These are phyloP conservation scores for Tuber melanosporum DNA, from an alignment of 495 filamentous ascomycete genomes.

Conservation along the genomic window DNA sequence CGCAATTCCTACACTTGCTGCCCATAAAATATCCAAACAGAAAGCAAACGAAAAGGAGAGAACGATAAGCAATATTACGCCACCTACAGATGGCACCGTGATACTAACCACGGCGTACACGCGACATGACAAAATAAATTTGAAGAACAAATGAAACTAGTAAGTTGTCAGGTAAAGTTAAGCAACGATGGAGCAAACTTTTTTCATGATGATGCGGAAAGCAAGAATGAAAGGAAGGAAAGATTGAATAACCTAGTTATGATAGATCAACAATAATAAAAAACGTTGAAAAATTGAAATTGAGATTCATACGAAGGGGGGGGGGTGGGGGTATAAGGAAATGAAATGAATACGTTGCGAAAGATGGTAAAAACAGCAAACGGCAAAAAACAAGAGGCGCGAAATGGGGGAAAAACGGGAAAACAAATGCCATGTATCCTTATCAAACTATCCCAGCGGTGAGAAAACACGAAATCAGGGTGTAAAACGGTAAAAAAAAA, in stretches of 20 bases:
- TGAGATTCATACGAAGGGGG: neutral
- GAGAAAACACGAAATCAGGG: neutral
- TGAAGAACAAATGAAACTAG: neutral
- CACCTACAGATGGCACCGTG: neutral
- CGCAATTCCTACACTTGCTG: neutral
- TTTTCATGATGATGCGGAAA: neutral
- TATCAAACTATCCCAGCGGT: neutral
- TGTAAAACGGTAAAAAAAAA: neutral
- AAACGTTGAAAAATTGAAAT: constrained; percentile 4
- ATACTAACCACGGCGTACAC: neutral
- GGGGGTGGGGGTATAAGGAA: neutral
- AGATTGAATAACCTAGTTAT: constrained; percentile 3
- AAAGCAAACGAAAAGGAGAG: neutral
- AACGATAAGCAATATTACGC: neutral
- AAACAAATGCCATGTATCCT: neutral
- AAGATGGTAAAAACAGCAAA: neutral
- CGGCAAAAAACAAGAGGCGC: neutral
- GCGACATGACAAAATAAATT: neutral
- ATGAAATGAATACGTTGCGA: neutral
- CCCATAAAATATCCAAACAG: neutral
- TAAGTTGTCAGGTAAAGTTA: neutral
- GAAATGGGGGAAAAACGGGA: neutral
- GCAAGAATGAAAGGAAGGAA: neutral
- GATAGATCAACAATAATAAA: neutral
- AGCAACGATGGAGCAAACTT: neutral